Base-by-base conservation (phyloP, 768 basidiomycete species). In the Porphyrellus cyaneotinctus region DNA sequence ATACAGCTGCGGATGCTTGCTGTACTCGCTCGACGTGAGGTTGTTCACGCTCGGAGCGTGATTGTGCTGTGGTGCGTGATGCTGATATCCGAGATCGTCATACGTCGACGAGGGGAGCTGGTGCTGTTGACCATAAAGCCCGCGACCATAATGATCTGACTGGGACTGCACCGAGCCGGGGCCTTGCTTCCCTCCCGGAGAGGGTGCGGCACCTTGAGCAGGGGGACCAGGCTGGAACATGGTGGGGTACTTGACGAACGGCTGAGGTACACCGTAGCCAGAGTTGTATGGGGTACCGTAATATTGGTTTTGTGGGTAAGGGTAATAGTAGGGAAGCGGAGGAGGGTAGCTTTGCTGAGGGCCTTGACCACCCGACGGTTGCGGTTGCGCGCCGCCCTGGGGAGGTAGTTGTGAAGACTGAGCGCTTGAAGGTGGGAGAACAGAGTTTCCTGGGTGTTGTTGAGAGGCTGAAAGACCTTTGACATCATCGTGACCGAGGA, bases 251-350 rank as follows among this genome's bases (percentile, higher is more conserved):
- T 90, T 87, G 65, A 84, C 82, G 64, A 84, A 87, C 4, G 82
- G 82, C 61, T 86, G 84, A 8, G 87, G 84, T 12, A 79, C 72
- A 39, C 71, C 71, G 52, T 80, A 79, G 14, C 74, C 75, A 10
- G 64, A 86, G 53, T 74, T 78, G 72, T 90, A 90, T 6, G 88
- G 85, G 2, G 79, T 72, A 43, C 86, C 83, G 57, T 88, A 90
- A 69, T 83, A 88, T 60, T 88, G 86, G 59, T 83, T 85, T 64
- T 87, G 86, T 4, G 84, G 82, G 67, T 85, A 88, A n/a, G 81
- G 79, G 58, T 82, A 78, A 56, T 81, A 81, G 68, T 84, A 83
- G 1, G 74, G 74, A 49, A 75, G 66, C 51, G 84, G 86, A 18
- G 84, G 83, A 31, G 84, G 80, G 57, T 84, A 81, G 43, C 75